A percentile compares a stretch with the other conserved stretches of the same genome.
Conservation (phyloP, 176 grass and related monocot species). For the Rhynchospora pubera region DNA sequence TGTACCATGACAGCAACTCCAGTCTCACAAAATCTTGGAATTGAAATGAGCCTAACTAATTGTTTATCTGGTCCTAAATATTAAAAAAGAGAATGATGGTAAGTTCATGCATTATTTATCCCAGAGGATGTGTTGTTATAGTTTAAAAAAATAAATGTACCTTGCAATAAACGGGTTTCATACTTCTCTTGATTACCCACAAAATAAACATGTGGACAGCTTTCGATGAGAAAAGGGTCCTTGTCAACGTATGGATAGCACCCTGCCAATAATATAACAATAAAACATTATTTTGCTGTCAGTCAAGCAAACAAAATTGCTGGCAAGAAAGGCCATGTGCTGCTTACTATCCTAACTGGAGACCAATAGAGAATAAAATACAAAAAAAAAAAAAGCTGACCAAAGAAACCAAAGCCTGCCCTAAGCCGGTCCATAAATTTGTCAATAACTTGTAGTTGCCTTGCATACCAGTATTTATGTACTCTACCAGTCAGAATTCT, state of each 20-base stretch:
- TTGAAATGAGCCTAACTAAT: conserved; percentile 73
- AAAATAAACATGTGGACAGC: conserved; percentile 91
- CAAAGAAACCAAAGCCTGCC: not conserved
- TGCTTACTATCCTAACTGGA: not conserved
- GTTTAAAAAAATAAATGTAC: conserved; percentile 30
- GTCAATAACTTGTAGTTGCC: not conserved
- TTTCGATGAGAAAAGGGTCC: conserved; percentile 93
- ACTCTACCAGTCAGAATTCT: not conserved
- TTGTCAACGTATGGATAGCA: conserved; percentile 95
- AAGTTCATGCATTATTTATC: not conserved
- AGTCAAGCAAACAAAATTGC: not conserved
- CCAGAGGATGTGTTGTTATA: not conserved
- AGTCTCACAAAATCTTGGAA: conserved; percentile 79
- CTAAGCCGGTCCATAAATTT: not conserved
- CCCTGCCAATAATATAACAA: conserved; percentile 34
- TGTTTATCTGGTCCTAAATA: conserved; percentile 68
- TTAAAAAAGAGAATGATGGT: conserved; percentile 21
- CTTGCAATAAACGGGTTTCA: conserved; percentile 60
- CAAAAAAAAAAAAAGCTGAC: not conserved
- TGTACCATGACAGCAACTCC: conserved; percentile 81
- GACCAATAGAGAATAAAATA: not conserved
- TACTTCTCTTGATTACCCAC: conserved; percentile 91
- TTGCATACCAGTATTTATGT: not conserved
- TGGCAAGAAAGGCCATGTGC: not conserved
- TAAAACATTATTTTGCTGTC: not conserved